Evolutionary conservation across 2,329 filamentous ascomycete genomes (phyloP).

Genomic region (Macrophomina phaseolina): DNA sequence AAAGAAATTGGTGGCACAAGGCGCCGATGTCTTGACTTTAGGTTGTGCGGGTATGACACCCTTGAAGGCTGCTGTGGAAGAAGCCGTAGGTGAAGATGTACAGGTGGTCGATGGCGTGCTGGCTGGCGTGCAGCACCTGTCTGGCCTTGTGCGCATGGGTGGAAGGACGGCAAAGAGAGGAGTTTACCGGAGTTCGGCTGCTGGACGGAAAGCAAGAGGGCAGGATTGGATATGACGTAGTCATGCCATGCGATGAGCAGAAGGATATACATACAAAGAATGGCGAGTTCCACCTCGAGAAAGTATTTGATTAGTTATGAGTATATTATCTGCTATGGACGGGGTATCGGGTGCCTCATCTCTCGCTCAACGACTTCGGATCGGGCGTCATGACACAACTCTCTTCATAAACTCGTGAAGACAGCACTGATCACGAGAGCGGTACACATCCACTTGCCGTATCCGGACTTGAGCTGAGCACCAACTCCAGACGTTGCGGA

Average conservation of each 20-base stretch:
- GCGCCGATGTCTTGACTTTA: slow-evolving; percentile 51
- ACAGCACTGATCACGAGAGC: slow-evolving; percentile 9
- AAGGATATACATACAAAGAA: too few relatives aligned
- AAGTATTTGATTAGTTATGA: too few relatives aligned
- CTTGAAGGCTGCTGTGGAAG: slow-evolving; percentile 53
- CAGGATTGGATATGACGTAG: slow-evolving; percentile 49
- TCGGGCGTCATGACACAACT: background rate
- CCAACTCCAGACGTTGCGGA: background rate
- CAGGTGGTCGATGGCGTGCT: slow-evolving; percentile 60
- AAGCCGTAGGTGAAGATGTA: slow-evolving; percentile 52
- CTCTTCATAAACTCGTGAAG: background rate
- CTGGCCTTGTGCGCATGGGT: slow-evolving; percentile 53
- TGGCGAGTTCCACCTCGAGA: too few relatives aligned
- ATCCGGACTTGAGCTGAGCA: background rate
- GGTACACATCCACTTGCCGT: slow-evolving; percentile 5
- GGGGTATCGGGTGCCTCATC: background rate
- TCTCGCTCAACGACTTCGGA: background rate
- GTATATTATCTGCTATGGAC: background rate
- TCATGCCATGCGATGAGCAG: background rate
- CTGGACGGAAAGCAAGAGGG: slow-evolving; percentile 44
- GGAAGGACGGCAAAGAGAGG: slow-evolving; percentile 54
- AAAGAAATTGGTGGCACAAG: slow-evolving; percentile 46
- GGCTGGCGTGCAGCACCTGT: slow-evolving; percentile 54
- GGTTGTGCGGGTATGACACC: slow-evolving; percentile 59
- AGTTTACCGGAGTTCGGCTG: slow-evolving; percentile 48